Base-by-base conservation (phyloP, 805 yeast genomes). In the Ogataea saltuana region DNA sequence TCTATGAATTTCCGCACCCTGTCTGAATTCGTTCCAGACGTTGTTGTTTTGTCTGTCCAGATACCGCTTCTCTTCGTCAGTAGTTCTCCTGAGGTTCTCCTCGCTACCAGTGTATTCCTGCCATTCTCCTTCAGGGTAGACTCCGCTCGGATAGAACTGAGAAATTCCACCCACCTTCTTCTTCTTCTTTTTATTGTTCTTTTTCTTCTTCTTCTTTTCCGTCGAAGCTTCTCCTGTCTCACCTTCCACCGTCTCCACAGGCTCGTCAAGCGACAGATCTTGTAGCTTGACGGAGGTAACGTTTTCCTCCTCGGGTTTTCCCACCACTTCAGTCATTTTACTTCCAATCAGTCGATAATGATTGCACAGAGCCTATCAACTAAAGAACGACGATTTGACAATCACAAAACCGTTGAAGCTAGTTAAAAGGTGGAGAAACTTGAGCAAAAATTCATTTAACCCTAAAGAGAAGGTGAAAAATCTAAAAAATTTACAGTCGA, bases 1-100 rank as follows among this genome's bases (percentile, higher is more conserved):
- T 52, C 98, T 78, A 63, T 93, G 99, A 40, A 90, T 84, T 63
- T 93, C 99, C 2, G 98, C 97, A 43, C 90, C 99, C 60, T 88
- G 88, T 59, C 99, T 80, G 68, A 89, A 82, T 49, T 90, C 97
- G 50, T 89, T 83, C 85, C 95, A 87, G 41, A 71, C 75, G 44
- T 73, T 73, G 52, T 74, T 71, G 54, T 72, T 74, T 54, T 78
- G 80, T 45, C 87, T 75, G 54, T 86, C 93, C 54, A 82, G 65
- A 54, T 87, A 83, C 52, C 97, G 73, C 63, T 81, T 78, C 61
- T 93, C 99, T 59, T 88, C 97, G 51, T 81, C 82, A 0, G 97
- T 88, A 19, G 86, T 78, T 50, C 99, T 77, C 59, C 78, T 78
- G 41, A 79, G 65, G 59, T 81, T 81, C 44, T 85, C 88, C 47